Base-by-base conservation (phyloP, 345 rosid genomes). In the Gossypium rotundifolium region DNA sequence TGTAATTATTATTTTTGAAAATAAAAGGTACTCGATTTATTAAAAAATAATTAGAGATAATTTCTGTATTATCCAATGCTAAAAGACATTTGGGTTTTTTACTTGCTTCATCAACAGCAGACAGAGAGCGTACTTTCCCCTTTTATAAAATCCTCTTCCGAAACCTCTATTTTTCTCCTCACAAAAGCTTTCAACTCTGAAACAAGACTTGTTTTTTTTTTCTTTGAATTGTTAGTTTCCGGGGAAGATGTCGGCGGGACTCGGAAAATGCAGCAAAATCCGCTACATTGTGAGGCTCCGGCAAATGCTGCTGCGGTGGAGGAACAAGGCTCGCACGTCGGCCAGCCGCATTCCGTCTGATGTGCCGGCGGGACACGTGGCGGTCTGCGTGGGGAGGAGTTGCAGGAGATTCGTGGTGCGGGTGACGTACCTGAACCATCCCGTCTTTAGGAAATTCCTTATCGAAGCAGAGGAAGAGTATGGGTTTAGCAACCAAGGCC, bases 341-440 rank as follows among this genome's bases (percentile, higher is more conserved):
- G 88, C 79, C 67, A 79, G 52, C 61, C 77, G 84, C 48, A 81
- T 85, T n/a, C 94, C 96, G 29, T 81, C 87, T 2, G 99, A 93
- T 79, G 97, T 95, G 13, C 99, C 99, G 0, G 80, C 92, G 13
- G 99, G 99, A 53, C 92, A 95, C 80, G 94, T 95, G 77, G 99
- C 93, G 9, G 84, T 95, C 45, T 86, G 85, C 65, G 98, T 93
- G 2, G 99, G 99, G 13, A 75, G 58, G 75, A 84, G 65, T 6
- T 79, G 81, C 85, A 76, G 85, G 88, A 85, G 99, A 77, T 95
- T 84, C 46, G 96, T 95, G 55, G 92, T 95, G 75, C 92, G 89
- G 18, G 92, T 96, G 74, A 76, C 96, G 79, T 84, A 91, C 84
- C 86, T 95, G 83, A 95, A 95, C 87, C 99, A 95, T 75, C 99